Percentiles rank a stretch among this genome's conserved stretches.
Evolutionary conservation across 805 yeast species (phyloP).

Genomic region (Wickerhamiella lipophila): DNA sequence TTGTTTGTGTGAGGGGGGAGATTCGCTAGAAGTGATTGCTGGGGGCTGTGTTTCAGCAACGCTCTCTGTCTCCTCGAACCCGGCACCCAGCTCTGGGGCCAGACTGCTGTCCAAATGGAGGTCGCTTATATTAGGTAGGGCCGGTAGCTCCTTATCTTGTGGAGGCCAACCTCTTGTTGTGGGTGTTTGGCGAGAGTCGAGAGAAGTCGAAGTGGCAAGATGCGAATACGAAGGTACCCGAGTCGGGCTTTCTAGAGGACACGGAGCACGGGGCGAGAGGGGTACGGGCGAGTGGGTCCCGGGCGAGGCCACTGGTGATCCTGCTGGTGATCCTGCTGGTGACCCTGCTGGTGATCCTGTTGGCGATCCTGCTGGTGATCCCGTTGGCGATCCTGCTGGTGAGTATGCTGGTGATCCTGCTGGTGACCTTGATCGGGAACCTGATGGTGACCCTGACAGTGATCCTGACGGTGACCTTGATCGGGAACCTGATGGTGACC

Average conservation of each 20-base stretch:
- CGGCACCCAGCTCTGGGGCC: neutral
- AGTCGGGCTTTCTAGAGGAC: neutral
- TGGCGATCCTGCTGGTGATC: slow-evolving; percentile 3
- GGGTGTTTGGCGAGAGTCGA: neutral
- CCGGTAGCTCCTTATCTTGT: neutral
- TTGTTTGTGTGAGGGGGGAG: neutral
- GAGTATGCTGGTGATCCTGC: slow-evolving; percentile 10
- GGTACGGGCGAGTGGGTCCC: no score
- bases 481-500: neutral
- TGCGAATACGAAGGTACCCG: neutral
- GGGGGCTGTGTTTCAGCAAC: no score
- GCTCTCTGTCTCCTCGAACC: no score
- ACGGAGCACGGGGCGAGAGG: no score
- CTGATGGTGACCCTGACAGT: slow-evolving; percentile 8
- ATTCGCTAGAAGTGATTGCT: neutral
- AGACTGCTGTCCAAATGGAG: neutral
- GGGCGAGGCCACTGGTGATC: slow-evolving; percentile 10
- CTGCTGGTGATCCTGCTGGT: neutral
- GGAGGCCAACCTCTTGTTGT: no score
- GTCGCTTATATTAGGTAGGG: neutral
- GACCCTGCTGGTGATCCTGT: slow-evolving; percentile 6
- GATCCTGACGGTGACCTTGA: neutral
- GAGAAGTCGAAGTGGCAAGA: no score
- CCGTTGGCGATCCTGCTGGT: neutral
- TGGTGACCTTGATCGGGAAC: neutral